phyloP scores from a whole-genome alignment of 257 asterid genomes.

The Plantago elongata region DNA sequence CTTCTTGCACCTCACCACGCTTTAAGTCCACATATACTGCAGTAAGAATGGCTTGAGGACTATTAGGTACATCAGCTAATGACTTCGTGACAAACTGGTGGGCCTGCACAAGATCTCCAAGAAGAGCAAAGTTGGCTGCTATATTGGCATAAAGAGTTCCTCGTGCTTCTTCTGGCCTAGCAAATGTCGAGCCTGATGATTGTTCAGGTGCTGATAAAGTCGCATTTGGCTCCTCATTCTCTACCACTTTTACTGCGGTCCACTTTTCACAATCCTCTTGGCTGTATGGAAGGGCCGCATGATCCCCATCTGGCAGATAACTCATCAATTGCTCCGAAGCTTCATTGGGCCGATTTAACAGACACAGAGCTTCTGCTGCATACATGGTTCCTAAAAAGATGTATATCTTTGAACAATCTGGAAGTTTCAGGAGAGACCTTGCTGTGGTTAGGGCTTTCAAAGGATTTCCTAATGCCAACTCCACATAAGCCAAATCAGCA shows the following conservation, averaged over 20 bases:
- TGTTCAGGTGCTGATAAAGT: slow-evolving; percentile 26
- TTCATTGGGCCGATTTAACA: slow-evolving; percentile 60
- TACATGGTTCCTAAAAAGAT: slow-evolving; percentile 55
- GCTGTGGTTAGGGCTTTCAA: slow-evolving; percentile 55
- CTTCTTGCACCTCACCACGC: slow-evolving; percentile 51
- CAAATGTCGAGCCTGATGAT: slow-evolving; percentile 34
- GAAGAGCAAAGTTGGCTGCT: slow-evolving; percentile 53
- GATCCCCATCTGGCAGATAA: slow-evolving; percentile 43
- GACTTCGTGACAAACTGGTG: slow-evolving; percentile 44
- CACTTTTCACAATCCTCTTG: slow-evolving; percentile 65
- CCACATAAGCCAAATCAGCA: slow-evolving; percentile 72
- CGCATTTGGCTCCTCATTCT: slow-evolving; percentile 46
- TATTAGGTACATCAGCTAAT: slow-evolving; percentile 40
- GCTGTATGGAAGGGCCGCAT: slow-evolving; percentile 48
- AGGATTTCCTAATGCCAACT: slow-evolving; percentile 67
- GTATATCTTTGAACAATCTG: slow-evolving; percentile 52
- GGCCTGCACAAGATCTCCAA: slow-evolving; percentile 66
- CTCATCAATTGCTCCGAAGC: slow-evolving; percentile 58
- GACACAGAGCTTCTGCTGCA: slow-evolving; percentile 79
- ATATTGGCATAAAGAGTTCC: slow-evolving; percentile 55
- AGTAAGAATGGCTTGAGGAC: slow-evolving; percentile 50
- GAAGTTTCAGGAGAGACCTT: slow-evolving; percentile 48
- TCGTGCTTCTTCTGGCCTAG: slow-evolving; percentile 78
- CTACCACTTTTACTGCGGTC: slow-evolving; percentile 50
- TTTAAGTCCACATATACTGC: slow-evolving; percentile 66